Evolutionary conservation across 2,329 filamentous ascomycete species (phyloP).

Genomic region (Penicillium decumbens): DNA sequence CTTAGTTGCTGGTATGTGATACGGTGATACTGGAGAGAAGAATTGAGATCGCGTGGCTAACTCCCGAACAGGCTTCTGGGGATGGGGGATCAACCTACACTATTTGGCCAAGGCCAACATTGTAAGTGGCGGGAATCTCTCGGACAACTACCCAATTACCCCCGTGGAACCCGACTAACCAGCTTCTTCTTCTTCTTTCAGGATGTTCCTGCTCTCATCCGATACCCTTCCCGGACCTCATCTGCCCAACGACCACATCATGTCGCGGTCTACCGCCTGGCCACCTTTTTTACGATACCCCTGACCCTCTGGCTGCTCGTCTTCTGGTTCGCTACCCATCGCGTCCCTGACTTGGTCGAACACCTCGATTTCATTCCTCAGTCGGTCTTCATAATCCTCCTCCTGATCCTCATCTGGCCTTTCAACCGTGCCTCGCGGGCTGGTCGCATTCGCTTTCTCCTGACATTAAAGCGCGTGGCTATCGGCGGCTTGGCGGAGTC

Average conservation of each 20-base stretch:
- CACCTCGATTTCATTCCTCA: conserved; percentile 83
- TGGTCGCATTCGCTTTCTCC: conserved; percentile 70
- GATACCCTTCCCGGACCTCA: conserved; percentile 72
- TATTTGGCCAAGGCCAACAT: conserved; percentile 75
- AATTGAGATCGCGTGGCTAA: conserved; percentile 3
- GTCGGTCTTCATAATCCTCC: conserved; percentile 69
- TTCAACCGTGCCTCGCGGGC: conserved; percentile 62
- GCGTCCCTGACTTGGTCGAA: conserved; percentile 64
- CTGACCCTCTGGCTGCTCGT: conserved; percentile 67
- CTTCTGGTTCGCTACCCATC: conserved; percentile 79
- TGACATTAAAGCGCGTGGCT: conserved; percentile 70
- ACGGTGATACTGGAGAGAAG: conserved; percentile 28
- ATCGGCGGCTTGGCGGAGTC: conserved; percentile 82
- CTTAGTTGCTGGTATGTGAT: conserved; percentile 77
- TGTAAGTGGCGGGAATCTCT: conserved; percentile 41
- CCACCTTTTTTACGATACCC: conserved; percentile 67
- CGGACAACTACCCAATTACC: neutral
- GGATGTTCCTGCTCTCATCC: conserved; percentile 80
- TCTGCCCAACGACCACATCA: conserved; percentile 69
- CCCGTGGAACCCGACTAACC: neutral
- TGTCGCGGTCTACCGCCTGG: conserved; percentile 79
- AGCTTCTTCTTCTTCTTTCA: conserved; percentile 28
- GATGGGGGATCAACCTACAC: conserved; percentile 89
- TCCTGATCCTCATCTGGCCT: conserved; percentile 67
- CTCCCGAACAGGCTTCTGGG: conserved; percentile 70